These are phyloP conservation scores for Casaregolazyma suthepensis DNA, from an alignment of 1,139 yeast species.

Conservation along the genomic window DNA sequence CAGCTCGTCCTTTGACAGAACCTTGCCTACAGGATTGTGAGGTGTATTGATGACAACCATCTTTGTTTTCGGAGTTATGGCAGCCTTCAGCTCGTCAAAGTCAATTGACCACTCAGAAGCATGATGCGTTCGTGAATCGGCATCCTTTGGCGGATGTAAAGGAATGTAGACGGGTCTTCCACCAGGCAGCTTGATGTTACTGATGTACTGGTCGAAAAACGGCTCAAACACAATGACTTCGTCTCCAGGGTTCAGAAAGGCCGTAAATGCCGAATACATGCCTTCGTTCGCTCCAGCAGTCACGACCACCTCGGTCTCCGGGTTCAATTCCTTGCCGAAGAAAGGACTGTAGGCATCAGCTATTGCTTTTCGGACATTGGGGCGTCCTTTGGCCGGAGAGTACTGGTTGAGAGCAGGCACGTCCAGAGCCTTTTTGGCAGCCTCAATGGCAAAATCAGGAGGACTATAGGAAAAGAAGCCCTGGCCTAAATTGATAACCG, in stretches of 20 bases:
- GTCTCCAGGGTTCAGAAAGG: slow-evolving; percentile 78
- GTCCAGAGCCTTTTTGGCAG: slow-evolving; percentile 72
- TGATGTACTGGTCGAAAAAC: slow-evolving; percentile 91
- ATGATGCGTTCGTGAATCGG: slow-evolving; percentile 54
- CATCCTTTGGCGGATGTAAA: slow-evolving; percentile 74
- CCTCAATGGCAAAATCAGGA: slow-evolving; percentile 79
- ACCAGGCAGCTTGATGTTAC: slow-evolving; percentile 89
- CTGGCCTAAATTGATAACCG: slow-evolving; percentile 85
- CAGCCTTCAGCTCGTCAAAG: slow-evolving; percentile 63
- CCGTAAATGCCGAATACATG: slow-evolving; percentile 76
- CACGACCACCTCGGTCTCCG: slow-evolving; percentile 62
- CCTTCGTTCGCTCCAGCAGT: slow-evolving; percentile 99
- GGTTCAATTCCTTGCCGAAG: slow-evolving; percentile 52
- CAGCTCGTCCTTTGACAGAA: slow-evolving; percentile 71
- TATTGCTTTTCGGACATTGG: slow-evolving; percentile 61
- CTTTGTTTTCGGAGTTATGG: slow-evolving; percentile 71
- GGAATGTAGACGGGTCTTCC: slow-evolving; percentile 85
- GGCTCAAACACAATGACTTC: slow-evolving; percentile 98
- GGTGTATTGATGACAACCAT: slow-evolving; percentile 87
- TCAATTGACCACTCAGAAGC: slow-evolving; percentile 88
- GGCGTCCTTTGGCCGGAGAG: slow-evolving; percentile 86
- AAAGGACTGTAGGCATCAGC: slow-evolving; percentile 64
- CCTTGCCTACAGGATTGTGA: slow-evolving; percentile 93
- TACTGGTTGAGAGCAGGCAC: slow-evolving; percentile 79
- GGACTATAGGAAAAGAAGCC: slow-evolving; percentile 96